Evolutionary conservation across 805 yeast species (phyloP), one percentile per base, ranked within the genome.

Genomic region (Candida xiaguanensis): DNA sequence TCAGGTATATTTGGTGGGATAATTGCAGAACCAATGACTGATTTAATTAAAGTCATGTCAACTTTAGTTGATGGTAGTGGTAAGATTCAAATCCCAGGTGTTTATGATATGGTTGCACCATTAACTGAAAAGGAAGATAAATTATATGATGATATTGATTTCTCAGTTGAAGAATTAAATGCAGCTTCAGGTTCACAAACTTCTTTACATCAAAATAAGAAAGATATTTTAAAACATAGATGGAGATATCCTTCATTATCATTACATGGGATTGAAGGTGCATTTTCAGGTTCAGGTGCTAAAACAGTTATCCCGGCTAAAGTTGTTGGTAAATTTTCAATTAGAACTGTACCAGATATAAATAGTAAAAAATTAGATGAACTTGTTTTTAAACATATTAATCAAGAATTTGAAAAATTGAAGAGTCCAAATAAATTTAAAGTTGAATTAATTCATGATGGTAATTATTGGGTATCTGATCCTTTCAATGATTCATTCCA

Each of bases 191-290:
- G 98, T 37, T 82, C 96, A 7, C 61, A 87, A 47, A 89, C 96
- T 33, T 79, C 89, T 26, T 72, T 90, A 44, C 82, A 82, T 68
- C 73, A 78, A 47, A 74, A 75, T 60, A 86, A 88, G 66, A 81
- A 88, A 67, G 83, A 82, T 43, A 89, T 95, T 43, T 76, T 93
- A 55, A 91, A 89, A 85, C 97, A 90, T 65, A 82, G 99, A 77
- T 93, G 99, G 99, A 84, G 99, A 75, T 89, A 74, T 68, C 99
- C 99, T 41, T 88, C 98, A 6, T 73, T 93, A 54, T 90, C 98
- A 2, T 64, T 93, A 49, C 99, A 93, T 65, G 99, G 99, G 51
- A 77, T 93, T 40, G 99, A 93, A 67, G 99, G 99, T 48, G 99
- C 98, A 5, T 93, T 93, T 64, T 82, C 84, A 34, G 91, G 85